A percentile compares a stretch with the other conserved stretches of the same genome.
Conservation (phyloP, 2,329 filamentous ascomycete genomes). For the Penicillium vulpinum region DNA sequence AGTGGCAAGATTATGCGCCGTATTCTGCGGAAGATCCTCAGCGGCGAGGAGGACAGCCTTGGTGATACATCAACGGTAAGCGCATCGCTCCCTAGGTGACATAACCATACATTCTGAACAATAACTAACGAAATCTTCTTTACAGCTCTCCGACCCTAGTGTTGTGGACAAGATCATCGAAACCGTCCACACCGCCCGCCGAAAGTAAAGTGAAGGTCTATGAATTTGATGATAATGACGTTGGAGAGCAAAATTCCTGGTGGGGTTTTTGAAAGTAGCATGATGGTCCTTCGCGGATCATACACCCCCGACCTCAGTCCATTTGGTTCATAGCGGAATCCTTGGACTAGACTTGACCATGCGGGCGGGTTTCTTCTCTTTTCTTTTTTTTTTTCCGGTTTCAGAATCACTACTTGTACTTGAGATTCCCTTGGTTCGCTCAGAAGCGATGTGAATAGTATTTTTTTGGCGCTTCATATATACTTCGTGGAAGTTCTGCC, state of each 20-base stretch:
- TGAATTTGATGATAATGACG: slow-evolving; percentile 25
- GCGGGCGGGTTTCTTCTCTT: slow-evolving; percentile 2
- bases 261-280: neutral
- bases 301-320: neutral
- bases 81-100: slow-evolving; percentile 14
- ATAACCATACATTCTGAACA: neutral
- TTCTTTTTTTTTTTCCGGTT: neutral
- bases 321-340: neutral
- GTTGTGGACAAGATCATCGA: slow-evolving; percentile 89
- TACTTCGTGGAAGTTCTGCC: neutral
- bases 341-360: neutral
- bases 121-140: slow-evolving; percentile 8
- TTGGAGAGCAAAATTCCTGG: slow-evolving; percentile 16
- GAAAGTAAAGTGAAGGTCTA: slow-evolving; percentile 31
- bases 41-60: slow-evolving; percentile 94
- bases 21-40: slow-evolving; percentile 94
- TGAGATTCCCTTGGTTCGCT: slow-evolving; percentile 28
- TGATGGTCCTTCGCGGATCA: neutral
- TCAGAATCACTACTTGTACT: slow-evolving; percentile 17
- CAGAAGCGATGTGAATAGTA: slow-evolving; percentile 22
- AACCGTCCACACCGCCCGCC: slow-evolving; percentile 61
- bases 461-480: slow-evolving; percentile 10
- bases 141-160: slow-evolving; percentile 79
- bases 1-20: slow-evolving; percentile 99
- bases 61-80: slow-evolving; percentile 89